A percentile compares a stretch with the other conserved stretches of the same genome.
Evolutionary conservation across 2,329 filamentous ascomycete genomes (phyloP).

Genomic region (Xylariaceae sp.): DNA sequence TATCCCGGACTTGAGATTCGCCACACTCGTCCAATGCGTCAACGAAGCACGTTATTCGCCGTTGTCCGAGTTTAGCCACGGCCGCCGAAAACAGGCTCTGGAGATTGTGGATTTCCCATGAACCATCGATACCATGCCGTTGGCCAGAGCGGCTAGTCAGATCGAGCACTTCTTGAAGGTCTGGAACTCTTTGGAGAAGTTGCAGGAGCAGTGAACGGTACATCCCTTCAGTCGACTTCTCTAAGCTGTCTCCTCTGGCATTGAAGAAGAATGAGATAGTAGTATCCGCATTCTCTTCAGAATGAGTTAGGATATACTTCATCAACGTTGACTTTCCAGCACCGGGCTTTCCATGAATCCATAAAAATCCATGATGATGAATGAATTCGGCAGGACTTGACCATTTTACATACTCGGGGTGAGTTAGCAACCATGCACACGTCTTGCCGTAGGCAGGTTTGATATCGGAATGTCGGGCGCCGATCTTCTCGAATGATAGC

Average conservation of each 20-base stretch:
- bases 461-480: constrained; percentile 12
- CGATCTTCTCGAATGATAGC: constrained; percentile 17
- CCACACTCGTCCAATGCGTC: constrained; percentile 47
- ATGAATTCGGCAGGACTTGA: constrained; percentile 19
- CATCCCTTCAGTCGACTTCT: constrained; percentile 45
- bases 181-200: constrained; percentile 34
- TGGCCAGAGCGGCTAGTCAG: not conserved
- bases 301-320: too few species aligned
- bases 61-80: constrained; percentile 9
- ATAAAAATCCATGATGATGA: constrained; percentile 36
- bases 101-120: constrained; percentile 2
- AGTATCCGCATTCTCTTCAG: too few species aligned
- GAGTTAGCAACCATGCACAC: constrained; percentile 23
- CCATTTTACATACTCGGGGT: constrained; percentile 31
- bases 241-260: constrained; percentile 39
- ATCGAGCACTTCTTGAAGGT: constrained; percentile 29
- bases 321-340: constrained; percentile 42
- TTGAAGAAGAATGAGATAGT: constrained; percentile 44
- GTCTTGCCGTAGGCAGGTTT: constrained; percentile 17
- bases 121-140: not conserved
- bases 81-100: constrained; percentile 2
- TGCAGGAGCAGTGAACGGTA: constrained; percentile 48
- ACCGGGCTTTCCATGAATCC: constrained; percentile 43
- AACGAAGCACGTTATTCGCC: constrained; percentile 17
- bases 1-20: constrained; percentile 37